Conservation (phyloP, 2,329 filamentous ascomycete genomes). For the Fusarium sp. region DNA sequence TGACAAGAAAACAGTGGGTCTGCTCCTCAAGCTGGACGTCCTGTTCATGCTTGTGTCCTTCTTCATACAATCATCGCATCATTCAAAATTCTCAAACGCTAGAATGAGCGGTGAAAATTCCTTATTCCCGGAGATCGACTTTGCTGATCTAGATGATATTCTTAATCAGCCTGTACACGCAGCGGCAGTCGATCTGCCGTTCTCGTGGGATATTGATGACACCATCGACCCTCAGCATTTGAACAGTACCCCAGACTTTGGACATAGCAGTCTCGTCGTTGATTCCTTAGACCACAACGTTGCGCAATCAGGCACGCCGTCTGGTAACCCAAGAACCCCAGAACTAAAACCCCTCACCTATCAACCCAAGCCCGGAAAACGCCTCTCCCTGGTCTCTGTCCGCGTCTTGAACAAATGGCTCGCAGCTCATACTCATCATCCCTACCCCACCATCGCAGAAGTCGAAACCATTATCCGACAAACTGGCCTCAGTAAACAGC, state of each 20-base stretch:
- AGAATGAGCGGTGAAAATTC: accelerated
- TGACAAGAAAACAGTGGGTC: constrained; percentile 28
- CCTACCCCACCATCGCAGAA: constrained; percentile 85
- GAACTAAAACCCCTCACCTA: background rate
- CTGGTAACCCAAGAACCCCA: accelerated
- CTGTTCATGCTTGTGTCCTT: background rate
- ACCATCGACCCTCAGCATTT: background rate
- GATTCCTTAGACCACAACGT: too few relatives aligned
- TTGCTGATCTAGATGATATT: accelerated
- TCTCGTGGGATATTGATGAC: background rate
- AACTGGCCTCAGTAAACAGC: constrained; percentile 80
- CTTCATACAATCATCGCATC: background rate
- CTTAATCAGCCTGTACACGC: background rate
- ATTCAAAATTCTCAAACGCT: accelerated
- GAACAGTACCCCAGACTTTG: background rate
- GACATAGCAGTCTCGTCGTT: too few relatives aligned
- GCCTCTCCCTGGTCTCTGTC: constrained; percentile 31
- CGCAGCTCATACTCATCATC: constrained; percentile 76
- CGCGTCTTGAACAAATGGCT: constrained; percentile 66
- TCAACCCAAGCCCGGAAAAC: constrained; percentile 21
- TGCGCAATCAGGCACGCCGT: too few relatives aligned
- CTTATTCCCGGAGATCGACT: background rate
- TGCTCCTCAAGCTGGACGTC: background rate
- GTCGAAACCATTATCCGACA: constrained; percentile 77
- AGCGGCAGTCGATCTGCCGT: accelerated